phyloP scores from a whole-genome alignment of 805 yeast genomes.

The Candida nanaspora region DNA sequence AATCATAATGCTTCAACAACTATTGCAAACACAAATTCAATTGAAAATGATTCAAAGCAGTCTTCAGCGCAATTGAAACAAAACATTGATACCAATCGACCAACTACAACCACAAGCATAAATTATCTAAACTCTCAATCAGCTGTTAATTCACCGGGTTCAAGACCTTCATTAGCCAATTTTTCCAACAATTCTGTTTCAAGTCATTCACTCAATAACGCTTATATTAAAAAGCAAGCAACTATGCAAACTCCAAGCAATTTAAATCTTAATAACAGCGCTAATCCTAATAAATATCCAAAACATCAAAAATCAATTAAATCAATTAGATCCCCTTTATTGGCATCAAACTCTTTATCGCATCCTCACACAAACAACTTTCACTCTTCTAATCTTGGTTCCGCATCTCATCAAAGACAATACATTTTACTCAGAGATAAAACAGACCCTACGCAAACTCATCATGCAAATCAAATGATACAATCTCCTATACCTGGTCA shows the following conservation, averaged over 20 bases:
- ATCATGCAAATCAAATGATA: not conserved
- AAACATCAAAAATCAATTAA: conserved; percentile 12
- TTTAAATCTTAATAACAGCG: not conserved
- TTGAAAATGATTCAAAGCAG: too few relatives aligned
- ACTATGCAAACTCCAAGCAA: not conserved
- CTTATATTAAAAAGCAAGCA: not conserved
- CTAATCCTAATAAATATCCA: not conserved
- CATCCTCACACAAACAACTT: conserved; percentile 4
- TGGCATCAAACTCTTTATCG: conserved; percentile 8
- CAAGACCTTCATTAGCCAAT: not conserved
- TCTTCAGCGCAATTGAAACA: too few relatives aligned
- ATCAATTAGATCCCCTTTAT: conserved; percentile 12
- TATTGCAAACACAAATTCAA: conserved; percentile 34
- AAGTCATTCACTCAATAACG: not conserved
- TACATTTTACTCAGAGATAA: conserved; percentile 24
- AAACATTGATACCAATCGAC: too few relatives aligned
- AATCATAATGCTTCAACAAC: not conserved
- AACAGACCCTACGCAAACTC: not conserved
- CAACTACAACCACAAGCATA: too few relatives aligned
- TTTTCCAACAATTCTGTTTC: not conserved
- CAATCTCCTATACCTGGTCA: not conserved
- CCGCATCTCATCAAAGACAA: conserved; percentile 24
- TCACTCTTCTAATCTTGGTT: conserved; percentile 8
- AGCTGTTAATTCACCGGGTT: not conserved
- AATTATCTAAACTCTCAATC: too few relatives aligned